Conservation (phyloP, 2,329 filamentous ascomycete genomes). For the Sclerotiophoma versabilis region DNA sequence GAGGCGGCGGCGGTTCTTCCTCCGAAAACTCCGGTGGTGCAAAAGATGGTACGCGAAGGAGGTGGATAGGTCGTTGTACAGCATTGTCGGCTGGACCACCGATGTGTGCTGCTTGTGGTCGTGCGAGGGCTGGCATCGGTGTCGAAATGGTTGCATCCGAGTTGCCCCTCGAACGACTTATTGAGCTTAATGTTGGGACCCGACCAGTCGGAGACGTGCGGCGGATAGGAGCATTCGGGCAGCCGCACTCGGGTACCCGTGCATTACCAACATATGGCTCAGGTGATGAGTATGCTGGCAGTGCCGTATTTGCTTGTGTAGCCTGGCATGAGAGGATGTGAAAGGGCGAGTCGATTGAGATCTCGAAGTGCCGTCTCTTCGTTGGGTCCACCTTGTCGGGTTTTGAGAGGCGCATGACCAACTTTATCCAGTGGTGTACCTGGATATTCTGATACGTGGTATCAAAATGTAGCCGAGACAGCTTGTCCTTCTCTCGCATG, state of each 20-base stretch:
- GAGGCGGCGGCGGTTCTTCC: conserved; percentile 74
- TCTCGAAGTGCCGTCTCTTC: conserved; percentile 89
- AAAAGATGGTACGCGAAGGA: conserved; percentile 83
- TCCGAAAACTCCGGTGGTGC: conserved; percentile 88
- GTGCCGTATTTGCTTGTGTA: conserved; percentile 85
- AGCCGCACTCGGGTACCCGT: conserved; percentile 64
- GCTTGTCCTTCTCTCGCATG: conserved; percentile 75
- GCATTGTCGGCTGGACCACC: conserved; percentile 55
- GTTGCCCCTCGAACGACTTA: conserved; percentile 50
- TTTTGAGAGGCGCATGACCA: conserved; percentile 90
- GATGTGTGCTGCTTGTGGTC: conserved; percentile 56
- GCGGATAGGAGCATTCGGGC: conserved; percentile 68
- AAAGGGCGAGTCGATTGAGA: conserved; percentile 94
- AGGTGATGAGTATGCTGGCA: conserved; percentile 78
- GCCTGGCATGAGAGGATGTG: conserved; percentile 92
- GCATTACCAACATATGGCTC: conserved; percentile 47
- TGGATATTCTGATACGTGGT: conserved; percentile 94
- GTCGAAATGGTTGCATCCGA: conserved; percentile 31
- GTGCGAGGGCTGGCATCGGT: conserved; percentile 58
- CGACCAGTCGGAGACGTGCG: conserved; percentile 57
- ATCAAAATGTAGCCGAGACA: conserved; percentile 78
- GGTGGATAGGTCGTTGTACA: conserved; percentile 77
- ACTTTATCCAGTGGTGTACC: conserved; percentile 97
- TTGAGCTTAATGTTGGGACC: conserved; percentile 65
- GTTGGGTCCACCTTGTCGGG: conserved; percentile 77